phyloP scores from a whole-genome alignment of 306 rosid genomes.

The Sesbania bispinosa region DNA sequence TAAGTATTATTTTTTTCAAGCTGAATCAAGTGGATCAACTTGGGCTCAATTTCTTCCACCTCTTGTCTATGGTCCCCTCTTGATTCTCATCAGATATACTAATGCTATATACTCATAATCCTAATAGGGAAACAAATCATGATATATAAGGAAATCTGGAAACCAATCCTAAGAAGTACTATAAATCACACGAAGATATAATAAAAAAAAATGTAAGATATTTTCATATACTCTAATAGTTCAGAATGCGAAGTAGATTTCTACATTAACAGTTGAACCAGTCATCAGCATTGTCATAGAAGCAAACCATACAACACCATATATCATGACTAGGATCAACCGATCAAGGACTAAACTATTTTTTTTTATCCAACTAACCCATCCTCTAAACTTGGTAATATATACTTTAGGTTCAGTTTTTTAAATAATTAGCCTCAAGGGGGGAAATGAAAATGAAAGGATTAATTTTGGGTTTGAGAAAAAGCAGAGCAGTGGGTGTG shows the following conservation, averaged over 20 bases:
- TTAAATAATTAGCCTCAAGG: background rate
- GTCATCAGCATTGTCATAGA: conserved; percentile 24
- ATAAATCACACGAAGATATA: too few relatives aligned
- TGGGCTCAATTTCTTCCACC: too few relatives aligned
- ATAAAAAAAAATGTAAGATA: too few relatives aligned
- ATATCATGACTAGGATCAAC: conserved; percentile 23
- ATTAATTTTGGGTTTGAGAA: conserved; percentile 1
- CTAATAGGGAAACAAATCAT: too few relatives aligned
- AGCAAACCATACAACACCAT: background rate
- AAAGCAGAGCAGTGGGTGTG: background rate
- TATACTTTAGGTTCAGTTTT: background rate
- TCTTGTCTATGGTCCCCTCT: too few relatives aligned
- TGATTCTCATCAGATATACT: too few relatives aligned
- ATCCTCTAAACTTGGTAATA: background rate
- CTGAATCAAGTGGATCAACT: too few relatives aligned
- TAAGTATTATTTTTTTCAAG: too few relatives aligned
- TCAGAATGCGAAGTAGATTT: background rate
- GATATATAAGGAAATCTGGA: too few relatives aligned
- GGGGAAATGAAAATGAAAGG: background rate
- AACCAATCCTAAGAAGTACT: too few relatives aligned
- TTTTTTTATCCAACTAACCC: background rate
- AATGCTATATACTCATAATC: too few relatives aligned
- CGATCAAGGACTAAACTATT: background rate
- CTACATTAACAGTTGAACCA: background rate
- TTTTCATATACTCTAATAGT: background rate